Evolutionary conservation across 805 yeast species (phyloP).

Genomic region (Starmerella khaoyaiensis): DNA sequence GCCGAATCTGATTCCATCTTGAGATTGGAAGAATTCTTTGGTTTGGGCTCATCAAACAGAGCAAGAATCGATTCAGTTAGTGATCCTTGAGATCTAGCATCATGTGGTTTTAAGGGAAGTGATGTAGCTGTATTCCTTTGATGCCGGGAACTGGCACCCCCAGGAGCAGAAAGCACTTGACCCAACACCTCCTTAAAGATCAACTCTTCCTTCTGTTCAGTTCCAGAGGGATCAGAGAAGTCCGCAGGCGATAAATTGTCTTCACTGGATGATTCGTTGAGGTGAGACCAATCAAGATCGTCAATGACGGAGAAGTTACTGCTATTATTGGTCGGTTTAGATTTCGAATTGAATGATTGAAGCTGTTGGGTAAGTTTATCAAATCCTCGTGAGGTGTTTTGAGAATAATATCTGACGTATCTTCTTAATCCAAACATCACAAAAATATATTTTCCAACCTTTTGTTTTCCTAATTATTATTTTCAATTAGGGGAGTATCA

Average conservation of each 20-base stretch:
- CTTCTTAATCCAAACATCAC: no score
- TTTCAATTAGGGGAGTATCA: no score
- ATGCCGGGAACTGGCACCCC: not conserved
- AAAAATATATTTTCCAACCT: no score
- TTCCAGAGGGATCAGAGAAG: no score
- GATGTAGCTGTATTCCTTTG: not conserved
- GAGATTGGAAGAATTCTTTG: not conserved
- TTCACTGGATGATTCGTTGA: not conserved
- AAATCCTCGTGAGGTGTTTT: no score
- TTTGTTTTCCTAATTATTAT: no score
- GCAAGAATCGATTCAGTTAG: slow-evolving; percentile 13
- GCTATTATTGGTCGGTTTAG: no score
- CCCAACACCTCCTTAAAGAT: slow-evolving; percentile 16
- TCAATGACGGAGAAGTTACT: not conserved
- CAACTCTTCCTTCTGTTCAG: slow-evolving; percentile 16
- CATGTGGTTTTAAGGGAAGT: not conserved
- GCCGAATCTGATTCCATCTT: not conserved
- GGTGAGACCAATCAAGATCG: slow-evolving; percentile 2
- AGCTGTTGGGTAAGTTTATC: not conserved
- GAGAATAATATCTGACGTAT: no score
- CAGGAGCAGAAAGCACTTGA: slow-evolving; percentile 13
- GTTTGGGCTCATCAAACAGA: slow-evolving; percentile 5
- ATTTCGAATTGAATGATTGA: not conserved
- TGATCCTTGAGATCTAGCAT: not conserved
- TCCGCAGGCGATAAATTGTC: no score